Evolutionary conservation across 805 yeast species (phyloP), one percentile per base, ranked within the genome.

Genomic region (Candida dajiaensis): DNA sequence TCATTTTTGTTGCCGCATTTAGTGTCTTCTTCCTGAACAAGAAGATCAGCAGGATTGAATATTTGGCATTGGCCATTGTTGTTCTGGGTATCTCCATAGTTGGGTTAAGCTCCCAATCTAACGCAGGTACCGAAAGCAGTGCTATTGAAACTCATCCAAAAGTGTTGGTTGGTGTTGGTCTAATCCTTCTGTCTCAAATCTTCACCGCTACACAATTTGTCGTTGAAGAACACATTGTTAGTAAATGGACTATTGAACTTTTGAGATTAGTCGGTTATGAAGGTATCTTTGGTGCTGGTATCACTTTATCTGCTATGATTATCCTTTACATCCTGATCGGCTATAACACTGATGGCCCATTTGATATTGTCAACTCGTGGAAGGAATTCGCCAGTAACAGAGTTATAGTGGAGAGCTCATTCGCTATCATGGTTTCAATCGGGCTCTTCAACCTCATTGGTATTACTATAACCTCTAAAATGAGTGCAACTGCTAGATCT

Each of bases 201-300:
- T 74, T 83, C 51, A 80, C 83, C 43, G 94, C 94, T 0, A 65
- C 81, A 15, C 95, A 86, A 61, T 86, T 85, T 62, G 94, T 86
- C 3, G 71, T 80, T 36, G 95, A 86, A 59, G 95, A 86, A 58
- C 81, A 80, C 55, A 72, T 86, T 41, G 65, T 86, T 49, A 63
- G 70, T 22, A 69, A 67, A 47, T 70, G 77, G 54, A 69, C 76
- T 13, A 69, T 85, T 38, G 72, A 72, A 6, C 90, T 94, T 3
- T 59, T 83, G 51, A 71, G 73, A 50, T 68, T 85, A 48, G 94
- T 86, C 16, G 89, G 85, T 36, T 80, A 72, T 51, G 94, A 86
- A 64, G 95, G 95, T 3, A 65, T 78, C 22, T 85, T 75, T 58
- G 95, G 95, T 3, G 63, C 74, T 1, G 28, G 64, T 0, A 61